These are phyloP conservation scores for Fusarium pseudoanthophilum DNA, from an alignment of 2,329 filamentous ascomycete genomes.

Conservation along the genomic window DNA sequence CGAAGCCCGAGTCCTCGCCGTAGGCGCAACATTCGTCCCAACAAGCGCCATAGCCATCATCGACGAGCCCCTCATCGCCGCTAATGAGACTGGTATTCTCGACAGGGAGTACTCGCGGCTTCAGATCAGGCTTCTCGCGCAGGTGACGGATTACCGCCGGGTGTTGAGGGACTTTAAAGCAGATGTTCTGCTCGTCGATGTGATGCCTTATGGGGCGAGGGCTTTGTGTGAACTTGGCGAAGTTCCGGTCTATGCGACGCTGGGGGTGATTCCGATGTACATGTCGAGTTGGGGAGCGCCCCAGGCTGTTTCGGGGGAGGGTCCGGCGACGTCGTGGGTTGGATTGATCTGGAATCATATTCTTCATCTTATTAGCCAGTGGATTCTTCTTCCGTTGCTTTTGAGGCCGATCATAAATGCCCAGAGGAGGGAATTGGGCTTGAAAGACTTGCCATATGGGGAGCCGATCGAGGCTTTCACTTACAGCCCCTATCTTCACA, in stretches of 20 bases:
- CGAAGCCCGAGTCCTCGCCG: constrained; percentile 47
- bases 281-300: constrained; percentile 46
- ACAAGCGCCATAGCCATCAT: constrained; percentile 47
- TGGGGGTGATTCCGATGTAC: constrained; percentile 54
- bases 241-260: constrained; percentile 50
- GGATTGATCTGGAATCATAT: constrained; percentile 45
- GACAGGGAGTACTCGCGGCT: constrained; percentile 44
- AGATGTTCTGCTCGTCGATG: constrained; percentile 52
- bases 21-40: constrained; percentile 49
- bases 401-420: constrained; percentile 47
- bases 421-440: constrained; percentile 46
- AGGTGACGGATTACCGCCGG: constrained; percentile 51
- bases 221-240: constrained; percentile 51
- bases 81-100: constrained; percentile 47
- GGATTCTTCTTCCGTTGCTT: constrained; percentile 42
- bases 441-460: constrained; percentile 44
- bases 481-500: constrained; percentile 53
- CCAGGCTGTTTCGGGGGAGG: constrained; percentile 47
- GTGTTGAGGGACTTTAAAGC: constrained; percentile 45
- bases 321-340: constrained; percentile 44
- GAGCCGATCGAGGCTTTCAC: constrained; percentile 48
- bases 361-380: constrained; percentile 43
- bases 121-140: constrained; percentile 47
- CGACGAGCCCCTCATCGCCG: constrained; percentile 45
- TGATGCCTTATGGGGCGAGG: constrained; percentile 51